Percentiles rank a stretch among this genome's conserved stretches.
Evolutionary conservation across 208 protist genomes (phyloP).

Genomic region (Crithidia expoeki): DNA sequence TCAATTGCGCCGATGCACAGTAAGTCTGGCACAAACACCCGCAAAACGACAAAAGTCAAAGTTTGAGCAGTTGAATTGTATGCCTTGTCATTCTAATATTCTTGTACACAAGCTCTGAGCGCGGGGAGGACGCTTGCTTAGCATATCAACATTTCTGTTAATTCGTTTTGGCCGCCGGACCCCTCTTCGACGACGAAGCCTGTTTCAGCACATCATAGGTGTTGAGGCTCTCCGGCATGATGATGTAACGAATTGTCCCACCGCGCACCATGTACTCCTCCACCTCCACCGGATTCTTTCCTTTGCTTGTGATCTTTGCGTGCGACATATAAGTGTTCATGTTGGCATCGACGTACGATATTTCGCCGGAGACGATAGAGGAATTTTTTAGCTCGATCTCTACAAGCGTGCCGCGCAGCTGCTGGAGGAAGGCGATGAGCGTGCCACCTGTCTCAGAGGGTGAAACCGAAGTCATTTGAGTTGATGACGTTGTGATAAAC

Average conservation of each 20-base stretch:
- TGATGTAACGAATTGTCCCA: constrained; percentile 97
- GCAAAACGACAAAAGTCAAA: too few species aligned
- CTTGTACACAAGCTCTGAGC: too few species aligned
- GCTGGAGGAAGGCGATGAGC: constrained; percentile 97
- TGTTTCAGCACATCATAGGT: constrained; percentile 94
- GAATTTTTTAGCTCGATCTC: constrained; percentile 99
- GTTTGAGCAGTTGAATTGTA: too few species aligned
- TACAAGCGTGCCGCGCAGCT: constrained; percentile 97
- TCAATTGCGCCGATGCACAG: too few species aligned
- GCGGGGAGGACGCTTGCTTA: too few species aligned
- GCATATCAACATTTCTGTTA: neutral
- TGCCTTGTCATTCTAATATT: too few species aligned
- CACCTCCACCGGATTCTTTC: constrained; percentile 94
- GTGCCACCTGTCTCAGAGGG: constrained; percentile 66
- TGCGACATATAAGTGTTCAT: constrained; percentile 99
- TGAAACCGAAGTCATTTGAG: constrained; percentile 39
- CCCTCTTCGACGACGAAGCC: constrained; percentile 45
- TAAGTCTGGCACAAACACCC: too few species aligned
- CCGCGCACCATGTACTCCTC: constrained; percentile 97
- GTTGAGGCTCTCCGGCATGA: constrained; percentile 96
- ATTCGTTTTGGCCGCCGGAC: constrained; percentile 15
- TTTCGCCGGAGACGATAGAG: constrained; percentile 93
- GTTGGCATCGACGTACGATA: constrained; percentile 79
- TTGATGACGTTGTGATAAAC: neutral
- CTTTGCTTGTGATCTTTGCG: constrained; percentile 98